A percentile compares a stretch with the other conserved stretches of the same genome.
These are phyloP conservation scores for Dryas drummondii DNA, from an alignment of 306 rosid genomes.

Conservation along the genomic window DNA sequence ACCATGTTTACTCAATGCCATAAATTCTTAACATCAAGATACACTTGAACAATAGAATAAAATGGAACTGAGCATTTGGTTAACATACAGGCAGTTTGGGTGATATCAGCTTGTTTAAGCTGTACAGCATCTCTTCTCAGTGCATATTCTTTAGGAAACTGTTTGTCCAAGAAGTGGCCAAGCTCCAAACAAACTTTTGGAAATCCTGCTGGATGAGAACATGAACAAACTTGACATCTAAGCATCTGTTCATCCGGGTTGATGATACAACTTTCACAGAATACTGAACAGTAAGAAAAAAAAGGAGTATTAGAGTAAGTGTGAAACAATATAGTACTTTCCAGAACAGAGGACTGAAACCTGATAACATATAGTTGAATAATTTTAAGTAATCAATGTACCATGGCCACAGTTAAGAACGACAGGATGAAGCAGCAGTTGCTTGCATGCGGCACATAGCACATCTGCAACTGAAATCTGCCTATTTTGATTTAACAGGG, in stretches of 20 bases:
- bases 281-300: slow-evolving; percentile 42
- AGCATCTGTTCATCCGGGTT: slow-evolving; percentile 45
- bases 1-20: neutral
- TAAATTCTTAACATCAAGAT: slow-evolving; percentile 8
- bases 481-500: slow-evolving; percentile 28
- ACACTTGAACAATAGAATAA: neutral
- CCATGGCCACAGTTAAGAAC: slow-evolving; percentile 94
- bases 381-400: slow-evolving; percentile 29
- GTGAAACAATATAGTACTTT: slow-evolving; percentile 5
- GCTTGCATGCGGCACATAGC: slow-evolving; percentile 66
- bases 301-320: slow-evolving; percentile 17
- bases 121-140: slow-evolving; percentile 45
- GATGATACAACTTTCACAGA: slow-evolving; percentile 62
- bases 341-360: slow-evolving; percentile 8
- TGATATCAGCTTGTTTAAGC: slow-evolving; percentile 34
- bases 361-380: slow-evolving; percentile 15
- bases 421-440: slow-evolving; percentile 60
- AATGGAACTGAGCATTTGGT: slow-evolving; percentile 18
- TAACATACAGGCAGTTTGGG: slow-evolving; percentile 47
- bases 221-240: slow-evolving; percentile 67
- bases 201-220: slow-evolving; percentile 62
- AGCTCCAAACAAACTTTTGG: slow-evolving; percentile 76
- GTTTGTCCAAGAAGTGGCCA: slow-evolving; percentile 55
- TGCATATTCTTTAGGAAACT: slow-evolving; percentile 63
- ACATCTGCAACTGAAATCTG: slow-evolving; percentile 57